Percentiles rank a stretch among this genome's conserved stretches.
phyloP scores from a whole-genome alignment of 2,329 filamentous ascomycete genomes.

The Coniella vitis region DNA sequence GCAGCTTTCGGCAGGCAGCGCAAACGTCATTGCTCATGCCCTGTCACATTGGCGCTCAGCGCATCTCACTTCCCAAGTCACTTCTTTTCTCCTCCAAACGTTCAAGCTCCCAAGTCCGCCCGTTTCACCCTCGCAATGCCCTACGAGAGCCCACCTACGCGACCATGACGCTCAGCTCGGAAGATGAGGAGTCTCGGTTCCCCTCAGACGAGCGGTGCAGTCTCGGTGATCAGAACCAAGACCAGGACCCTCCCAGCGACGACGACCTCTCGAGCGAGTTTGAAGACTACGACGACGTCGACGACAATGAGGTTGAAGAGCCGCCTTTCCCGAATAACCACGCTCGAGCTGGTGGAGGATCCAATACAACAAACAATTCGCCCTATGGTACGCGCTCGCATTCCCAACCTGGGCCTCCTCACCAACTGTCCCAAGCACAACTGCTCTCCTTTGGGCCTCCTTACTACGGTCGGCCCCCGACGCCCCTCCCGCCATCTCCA shows the following conservation, averaged over 20 bases:
- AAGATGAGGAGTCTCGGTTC: slow-evolving; percentile 21
- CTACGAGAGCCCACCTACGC: background rate
- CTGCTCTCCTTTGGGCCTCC: slow-evolving; percentile 63
- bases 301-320: too few species aligned
- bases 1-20: background rate
- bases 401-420: slow-evolving; percentile 30
- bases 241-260: too few species aligned
- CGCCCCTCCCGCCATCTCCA: slow-evolving; percentile 84
- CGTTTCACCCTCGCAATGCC: background rate
- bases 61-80: background rate
- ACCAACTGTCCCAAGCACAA: slow-evolving; percentile 37
- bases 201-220: slow-evolving; percentile 13
- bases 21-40: background rate
- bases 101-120: background rate
- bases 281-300: slow-evolving; percentile 28
- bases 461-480: slow-evolving; percentile 96
- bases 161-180: slow-evolving; percentile 24
- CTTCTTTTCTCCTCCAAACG: too few species aligned
- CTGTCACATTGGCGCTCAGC: background rate
- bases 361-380: background rate
- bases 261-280: slow-evolving; percentile 20
- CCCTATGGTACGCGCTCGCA: background rate
- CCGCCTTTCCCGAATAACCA: slow-evolving; percentile 23
- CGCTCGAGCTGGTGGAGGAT: too few species aligned
- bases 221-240: background rate